Percentiles rank a stretch among this genome's conserved stretches.
Conservation (phyloP, 1,139 yeast species). For the Candida smagusa region DNA sequence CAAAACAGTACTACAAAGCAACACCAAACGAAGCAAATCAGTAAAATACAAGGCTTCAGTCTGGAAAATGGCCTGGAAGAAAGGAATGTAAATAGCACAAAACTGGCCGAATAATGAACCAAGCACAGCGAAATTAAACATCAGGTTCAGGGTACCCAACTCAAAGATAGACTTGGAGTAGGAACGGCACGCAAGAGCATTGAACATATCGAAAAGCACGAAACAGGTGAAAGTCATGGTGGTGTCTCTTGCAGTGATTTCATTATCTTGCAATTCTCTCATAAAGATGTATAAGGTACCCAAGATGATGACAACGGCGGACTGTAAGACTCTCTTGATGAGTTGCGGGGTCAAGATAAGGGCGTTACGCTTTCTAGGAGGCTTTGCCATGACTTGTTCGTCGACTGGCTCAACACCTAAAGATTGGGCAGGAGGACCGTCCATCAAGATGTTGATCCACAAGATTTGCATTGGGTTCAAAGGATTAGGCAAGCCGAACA, state of each 20-base stretch:
- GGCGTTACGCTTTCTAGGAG: slow-evolving; percentile 85
- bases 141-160: slow-evolving; percentile 73
- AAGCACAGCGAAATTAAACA: slow-evolving; percentile 92
- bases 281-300: slow-evolving; percentile 88
- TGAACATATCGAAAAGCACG: slow-evolving; percentile 93
- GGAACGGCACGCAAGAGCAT: slow-evolving; percentile 90
- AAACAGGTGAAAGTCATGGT: slow-evolving; percentile 99
- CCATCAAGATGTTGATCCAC: slow-evolving; percentile 97
- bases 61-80: slow-evolving; percentile 87
- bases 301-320: slow-evolving; percentile 64
- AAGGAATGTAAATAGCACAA: slow-evolving; percentile 89
- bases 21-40: slow-evolving; percentile 62
- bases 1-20: slow-evolving; percentile 76
- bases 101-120: slow-evolving; percentile 89
- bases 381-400: slow-evolving; percentile 88
- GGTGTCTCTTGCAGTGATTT: slow-evolving; percentile 87
- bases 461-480: slow-evolving; percentile 96
- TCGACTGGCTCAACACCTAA: slow-evolving; percentile 97
- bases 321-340: slow-evolving; percentile 67
- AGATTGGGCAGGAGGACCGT: slow-evolving; percentile 98
- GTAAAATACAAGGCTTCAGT: slow-evolving; percentile 77
- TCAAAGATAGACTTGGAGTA: slow-evolving; percentile 76
- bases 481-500: slow-evolving; percentile 90
- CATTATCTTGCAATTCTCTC: slow-evolving; percentile 77
- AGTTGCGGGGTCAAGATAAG: slow-evolving; percentile 71